Percentiles rank a stretch among this genome's conserved stretches.
Evolutionary conservation across 306 rosid species (phyloP).

Genomic region (Albizia julibrissin): DNA sequence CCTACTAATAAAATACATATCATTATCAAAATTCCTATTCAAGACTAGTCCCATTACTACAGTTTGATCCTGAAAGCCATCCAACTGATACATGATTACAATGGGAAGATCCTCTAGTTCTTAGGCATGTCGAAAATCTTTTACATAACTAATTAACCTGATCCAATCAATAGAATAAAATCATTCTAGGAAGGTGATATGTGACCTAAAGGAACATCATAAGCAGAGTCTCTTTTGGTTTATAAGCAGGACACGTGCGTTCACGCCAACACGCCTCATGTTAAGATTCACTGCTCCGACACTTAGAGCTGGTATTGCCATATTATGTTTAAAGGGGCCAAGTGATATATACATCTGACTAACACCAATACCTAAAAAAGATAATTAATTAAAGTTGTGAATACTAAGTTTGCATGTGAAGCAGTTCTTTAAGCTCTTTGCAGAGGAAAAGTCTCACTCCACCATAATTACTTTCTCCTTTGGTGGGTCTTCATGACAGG

Average conservation of each 20-base stretch:
- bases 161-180: background rate
- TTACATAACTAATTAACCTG: background rate
- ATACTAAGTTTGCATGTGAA: slow-evolving; percentile 37
- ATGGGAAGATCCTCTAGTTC: background rate
- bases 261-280: slow-evolving; percentile 25
- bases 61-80: background rate
- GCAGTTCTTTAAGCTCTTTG: slow-evolving; percentile 35
- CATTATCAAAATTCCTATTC: background rate
- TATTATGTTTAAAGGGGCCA: slow-evolving; percentile 42
- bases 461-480: slow-evolving; percentile 29
- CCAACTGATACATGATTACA: background rate
- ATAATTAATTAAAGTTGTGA: slow-evolving; percentile 31
- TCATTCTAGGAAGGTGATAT: background rate
- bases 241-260: slow-evolving; percentile 33
- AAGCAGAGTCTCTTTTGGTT: slow-evolving; percentile 35
- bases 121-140: background rate
- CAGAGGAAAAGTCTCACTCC: slow-evolving; percentile 47
- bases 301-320: slow-evolving; percentile 34
- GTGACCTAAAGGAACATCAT: slow-evolving; percentile 11
- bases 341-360: slow-evolving; percentile 38
- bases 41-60: background rate
- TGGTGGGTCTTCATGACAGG: slow-evolving; percentile 52
- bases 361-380: slow-evolving; percentile 42
- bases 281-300: slow-evolving; percentile 40
- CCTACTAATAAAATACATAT: background rate